Percentiles rank a stretch among this genome's conserved stretches.
These are phyloP conservation scores for Torulaspora gathmanii DNA, from an alignment of 805 yeast genomes.

Conservation along the genomic window DNA sequence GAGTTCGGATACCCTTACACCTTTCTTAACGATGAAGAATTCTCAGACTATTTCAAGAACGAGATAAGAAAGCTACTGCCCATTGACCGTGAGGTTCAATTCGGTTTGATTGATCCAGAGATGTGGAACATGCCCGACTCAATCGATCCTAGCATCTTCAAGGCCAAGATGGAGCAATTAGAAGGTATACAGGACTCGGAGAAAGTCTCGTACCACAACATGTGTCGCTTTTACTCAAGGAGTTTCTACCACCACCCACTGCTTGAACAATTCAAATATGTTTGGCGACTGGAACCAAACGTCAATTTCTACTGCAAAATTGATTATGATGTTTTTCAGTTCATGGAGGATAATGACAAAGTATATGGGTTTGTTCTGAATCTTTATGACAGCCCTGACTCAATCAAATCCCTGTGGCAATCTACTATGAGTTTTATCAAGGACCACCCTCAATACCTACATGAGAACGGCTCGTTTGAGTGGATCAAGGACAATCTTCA, in stretches of 20 bases:
- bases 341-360: slow-evolving; percentile 61
- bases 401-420: slow-evolving; percentile 63
- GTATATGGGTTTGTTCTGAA: slow-evolving; percentile 69
- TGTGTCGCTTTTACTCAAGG: slow-evolving; percentile 77
- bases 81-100: slow-evolving; percentile 41
- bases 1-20: slow-evolving; percentile 80
- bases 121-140: slow-evolving; percentile 58
- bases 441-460: slow-evolving; percentile 51
- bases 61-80: slow-evolving; percentile 39
- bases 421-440: slow-evolving; percentile 57
- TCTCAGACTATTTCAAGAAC: slow-evolving; percentile 52
- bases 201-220: slow-evolving; percentile 64
- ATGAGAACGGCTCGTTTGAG: slow-evolving; percentile 55
- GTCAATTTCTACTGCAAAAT: slow-evolving; percentile 64
- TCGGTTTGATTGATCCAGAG: slow-evolving; percentile 41
- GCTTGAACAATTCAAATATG: slow-evolving; percentile 57
- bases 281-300: slow-evolving; percentile 79
- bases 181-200: slow-evolving; percentile 58
- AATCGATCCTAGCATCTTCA: slow-evolving; percentile 47
- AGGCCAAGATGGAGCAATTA: slow-evolving; percentile 40
- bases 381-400: slow-evolving; percentile 64
- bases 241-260: slow-evolving; percentile 60
- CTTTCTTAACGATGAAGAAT: slow-evolving; percentile 67
- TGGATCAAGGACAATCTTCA: slow-evolving; percentile 58
- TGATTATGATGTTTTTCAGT: slow-evolving; percentile 72